Conservation (phyloP, 305 asterid genomes). For the Fraxinus sp. region DNA sequence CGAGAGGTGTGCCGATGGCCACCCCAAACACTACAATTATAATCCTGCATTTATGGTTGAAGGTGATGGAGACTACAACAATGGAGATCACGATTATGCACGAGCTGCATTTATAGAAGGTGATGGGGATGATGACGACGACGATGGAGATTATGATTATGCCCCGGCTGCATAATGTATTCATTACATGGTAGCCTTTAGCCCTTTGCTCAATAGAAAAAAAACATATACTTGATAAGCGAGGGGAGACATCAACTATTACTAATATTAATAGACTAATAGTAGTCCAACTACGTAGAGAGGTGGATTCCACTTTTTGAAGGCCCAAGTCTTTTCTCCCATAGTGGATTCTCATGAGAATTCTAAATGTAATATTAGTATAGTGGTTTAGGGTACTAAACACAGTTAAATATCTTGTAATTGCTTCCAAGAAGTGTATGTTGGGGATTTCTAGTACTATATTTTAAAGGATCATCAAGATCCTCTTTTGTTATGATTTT, state of each 20-base stretch:
- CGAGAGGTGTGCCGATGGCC: neutral
- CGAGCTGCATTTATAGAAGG: neutral
- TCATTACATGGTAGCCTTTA: neutral
- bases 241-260: neutral
- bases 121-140: neutral
- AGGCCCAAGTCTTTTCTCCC: neutral
- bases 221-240: neutral
- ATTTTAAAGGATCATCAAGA: neutral
- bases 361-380: neutral
- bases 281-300: neutral
- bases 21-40: neutral
- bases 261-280: neutral
- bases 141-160: slow-evolving; percentile 2
- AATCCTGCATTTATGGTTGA: neutral
- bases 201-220: neutral
- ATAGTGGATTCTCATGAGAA: neutral
- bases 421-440: neutral
- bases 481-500: neutral
- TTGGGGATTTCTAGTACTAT: neutral
- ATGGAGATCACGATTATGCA: neutral
- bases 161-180: neutral
- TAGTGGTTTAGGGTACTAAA: neutral
- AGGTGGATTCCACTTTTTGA: neutral
- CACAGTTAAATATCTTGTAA: neutral
- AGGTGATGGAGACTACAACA: neutral